Conservation (phyloP, 257 asterid genomes). For the Solanum corneliomulleri region DNA sequence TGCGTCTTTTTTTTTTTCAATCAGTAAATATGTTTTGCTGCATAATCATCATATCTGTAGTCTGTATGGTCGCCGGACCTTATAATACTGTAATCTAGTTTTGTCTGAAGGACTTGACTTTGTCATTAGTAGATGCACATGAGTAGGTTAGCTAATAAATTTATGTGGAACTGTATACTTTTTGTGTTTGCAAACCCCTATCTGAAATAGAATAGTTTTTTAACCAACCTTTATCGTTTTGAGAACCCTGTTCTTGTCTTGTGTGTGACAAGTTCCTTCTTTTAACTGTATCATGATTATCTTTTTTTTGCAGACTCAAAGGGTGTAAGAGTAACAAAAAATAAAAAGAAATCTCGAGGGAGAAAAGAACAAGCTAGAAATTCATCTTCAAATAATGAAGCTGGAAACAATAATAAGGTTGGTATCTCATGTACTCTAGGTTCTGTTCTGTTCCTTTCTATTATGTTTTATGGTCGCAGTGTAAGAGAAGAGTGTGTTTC, state of each 20-base stretch:
- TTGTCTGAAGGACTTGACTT: neutral
- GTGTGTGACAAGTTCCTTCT: neutral
- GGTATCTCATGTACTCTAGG: neutral
- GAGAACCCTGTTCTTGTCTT: neutral
- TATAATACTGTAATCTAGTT: neutral
- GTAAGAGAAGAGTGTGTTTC: neutral
- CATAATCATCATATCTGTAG: neutral
- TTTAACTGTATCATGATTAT: neutral
- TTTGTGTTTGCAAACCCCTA: neutral
- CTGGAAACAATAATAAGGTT: constrained; percentile 16
- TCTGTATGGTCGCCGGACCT: neutral
- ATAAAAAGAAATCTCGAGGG: constrained; percentile 29
- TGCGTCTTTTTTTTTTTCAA: neutral
- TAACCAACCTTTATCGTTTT: neutral
- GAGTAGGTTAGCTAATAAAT: neutral
- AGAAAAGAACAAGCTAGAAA: constrained; percentile 13
- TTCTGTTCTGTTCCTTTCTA: neutral
- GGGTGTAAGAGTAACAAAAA: constrained; percentile 21
- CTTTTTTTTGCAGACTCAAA: constrained; percentile 20
- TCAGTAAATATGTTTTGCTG: neutral
- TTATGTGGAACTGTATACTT: neutral
- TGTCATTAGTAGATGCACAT: neutral
- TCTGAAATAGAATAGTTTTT: neutral
- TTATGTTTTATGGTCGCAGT: neutral
- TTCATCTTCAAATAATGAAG: constrained; percentile 8